Evolutionary conservation across 257 asterid genomes (phyloP).

Genomic region (Verbascum thapsus): DNA sequence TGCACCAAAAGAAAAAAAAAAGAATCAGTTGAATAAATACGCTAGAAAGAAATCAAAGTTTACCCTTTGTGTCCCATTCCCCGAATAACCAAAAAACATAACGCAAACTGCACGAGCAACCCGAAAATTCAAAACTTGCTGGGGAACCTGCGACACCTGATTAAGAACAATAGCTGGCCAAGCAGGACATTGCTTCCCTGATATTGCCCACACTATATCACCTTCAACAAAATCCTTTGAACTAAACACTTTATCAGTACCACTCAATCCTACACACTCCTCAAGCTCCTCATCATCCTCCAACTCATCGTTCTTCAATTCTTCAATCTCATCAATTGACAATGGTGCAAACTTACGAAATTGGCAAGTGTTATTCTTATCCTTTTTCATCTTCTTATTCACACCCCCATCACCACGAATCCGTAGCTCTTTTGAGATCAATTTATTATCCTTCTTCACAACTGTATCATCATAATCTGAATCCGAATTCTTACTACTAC

Average conservation of each 20-base stretch:
- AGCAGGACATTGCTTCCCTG: constrained; percentile 81
- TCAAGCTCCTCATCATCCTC: constrained; percentile 60
- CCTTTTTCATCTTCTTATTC: constrained; percentile 43
- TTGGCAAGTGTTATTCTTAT: constrained; percentile 32
- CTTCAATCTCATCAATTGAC: constrained; percentile 61
- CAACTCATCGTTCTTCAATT: constrained; percentile 45
- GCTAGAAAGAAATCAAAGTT: not conserved
- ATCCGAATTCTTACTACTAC: constrained; percentile 50
- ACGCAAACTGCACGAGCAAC: constrained; percentile 71
- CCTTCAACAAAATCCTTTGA: constrained; percentile 62
- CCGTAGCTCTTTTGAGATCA: constrained; percentile 41
- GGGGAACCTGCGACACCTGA: constrained; percentile 78
- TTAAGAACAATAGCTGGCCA: constrained; percentile 98
- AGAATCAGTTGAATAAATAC: constrained; percentile 22
- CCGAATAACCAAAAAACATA: constrained; percentile 97
- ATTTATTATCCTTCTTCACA: constrained; percentile 40
- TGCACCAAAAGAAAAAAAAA: constrained; percentile 19
- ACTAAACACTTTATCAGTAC: constrained; percentile 50
- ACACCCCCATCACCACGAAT: constrained; percentile 37
- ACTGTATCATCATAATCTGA: constrained; percentile 62
- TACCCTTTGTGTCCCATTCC: constrained; percentile 98
- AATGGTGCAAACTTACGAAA: constrained; percentile 59
- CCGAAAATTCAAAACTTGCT: constrained; percentile 70
- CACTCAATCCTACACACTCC: constrained; percentile 48
- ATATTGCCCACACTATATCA: constrained; percentile 92